These are phyloP conservation scores for Lupinus albus DNA, from an alignment of 306 rosid species.

Conservation along the genomic window DNA sequence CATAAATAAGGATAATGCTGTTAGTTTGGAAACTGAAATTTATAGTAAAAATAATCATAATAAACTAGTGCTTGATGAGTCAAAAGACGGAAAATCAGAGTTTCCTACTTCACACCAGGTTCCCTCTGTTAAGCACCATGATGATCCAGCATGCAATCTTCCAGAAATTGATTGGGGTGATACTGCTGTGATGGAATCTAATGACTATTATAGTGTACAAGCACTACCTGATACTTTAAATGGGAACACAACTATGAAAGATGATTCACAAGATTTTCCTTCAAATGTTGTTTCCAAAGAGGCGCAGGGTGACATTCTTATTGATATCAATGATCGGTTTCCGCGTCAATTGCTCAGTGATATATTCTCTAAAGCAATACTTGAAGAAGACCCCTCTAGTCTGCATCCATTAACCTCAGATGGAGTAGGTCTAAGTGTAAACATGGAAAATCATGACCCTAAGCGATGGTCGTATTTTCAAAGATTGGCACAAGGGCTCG, in stretches of 20 bases:
- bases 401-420: slow-evolving; percentile 51
- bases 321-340: slow-evolving; percentile 68
- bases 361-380: slow-evolving; percentile 58
- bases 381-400: slow-evolving; percentile 45
- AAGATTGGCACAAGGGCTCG: slow-evolving; percentile 74
- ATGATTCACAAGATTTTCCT: slow-evolving; percentile 42
- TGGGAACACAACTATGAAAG: slow-evolving; percentile 36
- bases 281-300: slow-evolving; percentile 42
- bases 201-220: slow-evolving; percentile 27
- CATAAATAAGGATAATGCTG: slow-evolving; percentile 29
- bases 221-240: slow-evolving; percentile 35
- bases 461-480: slow-evolving; percentile 80
- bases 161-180: slow-evolving; percentile 47
- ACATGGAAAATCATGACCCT: slow-evolving; percentile 78
- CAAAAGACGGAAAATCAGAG: slow-evolving; percentile 37
- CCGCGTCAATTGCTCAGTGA: slow-evolving; percentile 63
- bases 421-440: slow-evolving; percentile 69
- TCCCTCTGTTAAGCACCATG: slow-evolving; percentile 39
- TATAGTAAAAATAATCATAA: background rate
- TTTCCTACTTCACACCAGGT: slow-evolving; percentile 37
- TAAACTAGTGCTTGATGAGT: slow-evolving; percentile 39
- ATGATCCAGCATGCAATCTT: slow-evolving; percentile 41
- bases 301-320: slow-evolving; percentile 61
- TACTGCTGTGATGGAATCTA: slow-evolving; percentile 28
- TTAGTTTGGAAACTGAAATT: too few species aligned